Base-by-base conservation (phyloP, 305 asterid genomes). In the Fraxinus albicans region DNA sequence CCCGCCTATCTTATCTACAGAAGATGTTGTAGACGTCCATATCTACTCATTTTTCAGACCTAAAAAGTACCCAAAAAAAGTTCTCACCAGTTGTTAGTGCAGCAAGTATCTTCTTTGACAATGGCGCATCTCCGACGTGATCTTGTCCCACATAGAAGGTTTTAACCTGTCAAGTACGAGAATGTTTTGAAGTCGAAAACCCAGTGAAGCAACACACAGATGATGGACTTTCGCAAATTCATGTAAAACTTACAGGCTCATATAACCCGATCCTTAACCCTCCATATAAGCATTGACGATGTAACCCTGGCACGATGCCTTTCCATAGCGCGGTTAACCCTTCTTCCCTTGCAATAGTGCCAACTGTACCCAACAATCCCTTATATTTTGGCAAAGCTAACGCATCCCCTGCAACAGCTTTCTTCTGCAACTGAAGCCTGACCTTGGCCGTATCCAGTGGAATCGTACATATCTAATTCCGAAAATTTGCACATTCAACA, bases 391-490 rank as follows among this genome's bases (percentile, higher is more conserved):
- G 97, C 83, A 90, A 89, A 88, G 89, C 76, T 77, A 85, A 29
- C 10, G 83, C 92, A 31, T 94, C 95, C 76, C 97, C 98, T 60
- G 88, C 97, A 33, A 89, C 83, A 6, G 90, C 93, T 85, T 90
- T 93, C 90, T 95, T 95, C 87, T 95, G 97, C 80, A 95, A 88
- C 89, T 95, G 99, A 78, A 95, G 96, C 87, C 99, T 88, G 76
- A 95, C 98, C 86, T 95, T 95, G 76, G 99, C 99, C 10, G 99
- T 95, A 84, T 94, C 99, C 87, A 95, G 92, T 2, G 99, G 99
- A 67, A 95, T 85, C 10, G 98, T 95, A 81, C 94, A 90, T 4
- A 87, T 83, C 99, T 95, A 81, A 12, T 17, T 76, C 15, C 15
- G 17, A 82, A 35, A 82, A 36, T 76, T 84, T 25, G 73, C 36